Percentiles rank a stretch among this genome's conserved stretches.
Evolutionary conservation across 495 filamentous ascomycete species (phyloP).

Genomic region (Talaromyces trachyspermus): DNA sequence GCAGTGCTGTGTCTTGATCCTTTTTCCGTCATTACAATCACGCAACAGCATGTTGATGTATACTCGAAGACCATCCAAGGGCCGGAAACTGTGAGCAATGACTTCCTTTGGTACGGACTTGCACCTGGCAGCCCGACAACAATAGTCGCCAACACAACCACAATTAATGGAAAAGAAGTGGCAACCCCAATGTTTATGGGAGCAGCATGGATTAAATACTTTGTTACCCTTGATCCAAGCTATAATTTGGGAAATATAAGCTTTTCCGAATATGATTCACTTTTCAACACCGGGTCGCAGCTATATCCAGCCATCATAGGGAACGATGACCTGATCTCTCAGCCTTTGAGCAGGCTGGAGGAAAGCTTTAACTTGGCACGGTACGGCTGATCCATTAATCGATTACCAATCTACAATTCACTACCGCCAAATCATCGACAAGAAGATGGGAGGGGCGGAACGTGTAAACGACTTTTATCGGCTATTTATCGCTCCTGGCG

Average conservation of each 20-base stretch:
- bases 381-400: slow-evolving; percentile 18
- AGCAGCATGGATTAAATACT: slow-evolving; percentile 26
- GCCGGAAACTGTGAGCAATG: slow-evolving; percentile 5
- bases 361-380: slow-evolving; percentile 41
- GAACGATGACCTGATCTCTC: slow-evolving; percentile 27
- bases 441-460: not conserved
- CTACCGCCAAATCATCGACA: slow-evolving; percentile 8
- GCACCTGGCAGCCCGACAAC: slow-evolving; percentile 5
- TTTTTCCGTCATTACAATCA: slow-evolving; percentile 20
- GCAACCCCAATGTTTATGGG: slow-evolving; percentile 3
- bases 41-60: slow-evolving; percentile 19
- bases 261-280: slow-evolving; percentile 18
- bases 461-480: slow-evolving; percentile 17
- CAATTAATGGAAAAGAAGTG: not conserved
- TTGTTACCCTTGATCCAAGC: slow-evolving; percentile 28
- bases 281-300: too few relatives aligned
- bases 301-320: slow-evolving; percentile 25
- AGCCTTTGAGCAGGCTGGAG: slow-evolving; percentile 22
- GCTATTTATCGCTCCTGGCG: slow-evolving; percentile 21
- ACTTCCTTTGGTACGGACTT: slow-evolving; percentile 14
- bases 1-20: slow-evolving; percentile 30
- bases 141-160: slow-evolving; percentile 1
- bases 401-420: slow-evolving; percentile 12
- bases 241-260: too few relatives aligned
- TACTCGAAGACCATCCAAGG: slow-evolving; percentile 24